These are phyloP conservation scores for Diaporthe nobilis DNA, from an alignment of 2,329 filamentous ascomycete genomes.

Conservation along the genomic window DNA sequence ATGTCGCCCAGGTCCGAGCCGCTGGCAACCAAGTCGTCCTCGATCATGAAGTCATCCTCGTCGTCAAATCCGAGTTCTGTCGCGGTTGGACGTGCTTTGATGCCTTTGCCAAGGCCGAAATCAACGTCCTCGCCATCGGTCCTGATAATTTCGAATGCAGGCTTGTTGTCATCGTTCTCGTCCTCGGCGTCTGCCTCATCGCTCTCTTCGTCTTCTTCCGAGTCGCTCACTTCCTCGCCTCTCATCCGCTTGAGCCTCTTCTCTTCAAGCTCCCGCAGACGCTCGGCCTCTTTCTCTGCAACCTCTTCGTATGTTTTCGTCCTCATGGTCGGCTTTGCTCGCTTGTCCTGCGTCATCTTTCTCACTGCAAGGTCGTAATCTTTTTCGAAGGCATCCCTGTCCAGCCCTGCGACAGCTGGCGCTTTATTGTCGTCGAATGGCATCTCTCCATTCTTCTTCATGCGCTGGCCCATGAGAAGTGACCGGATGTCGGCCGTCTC, in stretches of 20 bases:
- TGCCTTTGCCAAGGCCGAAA: slow-evolving; percentile 73
- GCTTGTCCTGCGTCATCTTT: slow-evolving; percentile 85
- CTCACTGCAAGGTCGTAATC: slow-evolving; percentile 90
- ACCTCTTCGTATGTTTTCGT: slow-evolving; percentile 94
- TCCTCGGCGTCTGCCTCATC: slow-evolving; percentile 54
- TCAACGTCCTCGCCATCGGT: slow-evolving; percentile 63
- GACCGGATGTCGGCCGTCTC: slow-evolving; percentile 83
- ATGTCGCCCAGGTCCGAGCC: slow-evolving; percentile 76
- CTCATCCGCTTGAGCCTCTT: slow-evolving; percentile 89
- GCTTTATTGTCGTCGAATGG: slow-evolving; percentile 43
- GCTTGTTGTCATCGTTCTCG: slow-evolving; percentile 52
- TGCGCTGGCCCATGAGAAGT: slow-evolving; percentile 72
- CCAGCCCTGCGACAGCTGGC: slow-evolving; percentile 61
- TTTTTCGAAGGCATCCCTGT: slow-evolving; percentile 80
- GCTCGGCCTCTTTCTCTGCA: slow-evolving; percentile 81
- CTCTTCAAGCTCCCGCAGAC: slow-evolving; percentile 85
- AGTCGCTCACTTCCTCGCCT: slow-evolving; percentile 80
- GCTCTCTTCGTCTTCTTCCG: slow-evolving; percentile 66
- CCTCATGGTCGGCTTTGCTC: slow-evolving; percentile 86
- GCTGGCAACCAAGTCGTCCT: slow-evolving; percentile 89
- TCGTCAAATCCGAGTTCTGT: slow-evolving; percentile 84
- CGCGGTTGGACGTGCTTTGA: slow-evolving; percentile 69
- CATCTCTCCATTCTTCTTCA: slow-evolving; percentile 46
- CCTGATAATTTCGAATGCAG: slow-evolving; percentile 47
- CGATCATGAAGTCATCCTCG: slow-evolving; percentile 93